Evolutionary conservation across 2,329 filamentous ascomycete genomes (phyloP).

Genomic region (Fusarium sp.): DNA sequence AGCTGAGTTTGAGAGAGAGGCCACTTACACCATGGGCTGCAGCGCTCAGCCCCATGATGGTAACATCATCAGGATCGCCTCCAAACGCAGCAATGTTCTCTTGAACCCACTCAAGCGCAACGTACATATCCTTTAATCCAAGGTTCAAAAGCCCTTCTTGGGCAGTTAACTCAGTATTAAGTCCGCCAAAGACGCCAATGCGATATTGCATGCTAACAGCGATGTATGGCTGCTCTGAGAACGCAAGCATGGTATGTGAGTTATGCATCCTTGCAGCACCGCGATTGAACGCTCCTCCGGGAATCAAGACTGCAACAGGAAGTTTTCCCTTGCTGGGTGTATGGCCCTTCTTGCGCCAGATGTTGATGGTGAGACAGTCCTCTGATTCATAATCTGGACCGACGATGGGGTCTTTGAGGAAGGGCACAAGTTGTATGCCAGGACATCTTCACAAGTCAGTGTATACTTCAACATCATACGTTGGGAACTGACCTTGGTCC

Average conservation of each 20-base stretch:
- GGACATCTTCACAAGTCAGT: conserved; percentile 43
- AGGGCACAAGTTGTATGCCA: conserved; percentile 48
- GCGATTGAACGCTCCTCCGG: conserved; percentile 49
- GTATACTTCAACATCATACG: rapidly evolving
- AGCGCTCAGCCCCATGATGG: conserved; percentile 59
- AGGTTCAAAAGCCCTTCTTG: conserved; percentile 66
- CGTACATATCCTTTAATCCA: conserved; percentile 62
- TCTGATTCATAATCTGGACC: conserved; percentile 49
- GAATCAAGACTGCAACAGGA: conserved; percentile 45
- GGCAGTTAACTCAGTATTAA: conserved; percentile 62
- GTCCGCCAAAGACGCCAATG: conserved; percentile 69
- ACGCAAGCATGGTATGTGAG: conserved; percentile 62
- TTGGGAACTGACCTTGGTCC: conserved; percentile 30
- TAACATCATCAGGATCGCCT: conserved; percentile 60
- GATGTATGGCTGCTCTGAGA: conserved; percentile 59
- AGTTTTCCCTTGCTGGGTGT: conserved; percentile 33
- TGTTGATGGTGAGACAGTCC: conserved; percentile 45
- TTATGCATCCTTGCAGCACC: conserved; percentile 54
- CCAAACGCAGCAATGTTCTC: conserved; percentile 64
- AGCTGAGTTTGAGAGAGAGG: rapidly evolving
- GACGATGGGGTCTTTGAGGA: conserved; percentile 47
- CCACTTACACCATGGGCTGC: conserved; percentile 49
- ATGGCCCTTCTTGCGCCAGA: conserved; percentile 40
- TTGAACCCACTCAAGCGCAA: conserved; percentile 62
- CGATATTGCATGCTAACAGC: conserved; percentile 60